These are phyloP conservation scores for Lolium rigidum DNA, from an alignment of 176 grass and related monocot species.

Conservation along the genomic window DNA sequence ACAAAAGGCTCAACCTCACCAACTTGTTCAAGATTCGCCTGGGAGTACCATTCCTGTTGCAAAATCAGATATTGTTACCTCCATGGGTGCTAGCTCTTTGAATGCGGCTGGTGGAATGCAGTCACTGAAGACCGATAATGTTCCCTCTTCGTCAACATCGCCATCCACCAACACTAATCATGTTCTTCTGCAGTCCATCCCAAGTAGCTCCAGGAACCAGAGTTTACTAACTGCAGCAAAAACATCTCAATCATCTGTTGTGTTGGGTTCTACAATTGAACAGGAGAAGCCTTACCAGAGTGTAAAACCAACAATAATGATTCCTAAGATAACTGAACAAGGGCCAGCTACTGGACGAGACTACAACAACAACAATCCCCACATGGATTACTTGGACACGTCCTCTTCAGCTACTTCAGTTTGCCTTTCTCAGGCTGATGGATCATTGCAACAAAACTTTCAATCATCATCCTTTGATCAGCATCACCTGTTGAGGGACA, in stretches of 20 bases:
- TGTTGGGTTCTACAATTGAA: constrained; percentile 44
- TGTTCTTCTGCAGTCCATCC: constrained; percentile 53
- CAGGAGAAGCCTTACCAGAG: constrained; percentile 49
- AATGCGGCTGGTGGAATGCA: constrained; percentile 41
- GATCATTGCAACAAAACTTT: constrained; percentile 68
- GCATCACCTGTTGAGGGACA: constrained; percentile 52
- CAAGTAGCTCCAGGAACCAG: constrained; percentile 51
- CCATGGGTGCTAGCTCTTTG: constrained; percentile 50
- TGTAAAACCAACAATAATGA: constrained; percentile 46
- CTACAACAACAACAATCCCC: constrained; percentile 50
- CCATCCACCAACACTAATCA: constrained; percentile 54
- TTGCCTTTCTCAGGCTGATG: constrained; percentile 77
- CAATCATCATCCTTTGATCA: constrained; percentile 70
- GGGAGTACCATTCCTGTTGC: constrained; percentile 37
- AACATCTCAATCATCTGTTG: constrained; percentile 61
- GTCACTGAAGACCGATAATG: constrained; percentile 45
- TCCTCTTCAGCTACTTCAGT: constrained; percentile 81
- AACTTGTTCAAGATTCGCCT: constrained; percentile 43
- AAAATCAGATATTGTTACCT: constrained; percentile 52
- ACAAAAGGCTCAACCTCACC: constrained; percentile 49
- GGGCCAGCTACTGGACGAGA: constrained; percentile 49
- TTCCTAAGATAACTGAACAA: constrained; percentile 62
- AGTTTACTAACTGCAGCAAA: constrained; percentile 51
- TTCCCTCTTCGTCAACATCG: constrained; percentile 64
- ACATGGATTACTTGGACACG: constrained; percentile 75